Percentiles rank a stretch among this genome's conserved stretches.
Evolutionary conservation across 2,329 filamentous ascomycete genomes (phyloP).

Genomic region (Sclerotinia minor): DNA sequence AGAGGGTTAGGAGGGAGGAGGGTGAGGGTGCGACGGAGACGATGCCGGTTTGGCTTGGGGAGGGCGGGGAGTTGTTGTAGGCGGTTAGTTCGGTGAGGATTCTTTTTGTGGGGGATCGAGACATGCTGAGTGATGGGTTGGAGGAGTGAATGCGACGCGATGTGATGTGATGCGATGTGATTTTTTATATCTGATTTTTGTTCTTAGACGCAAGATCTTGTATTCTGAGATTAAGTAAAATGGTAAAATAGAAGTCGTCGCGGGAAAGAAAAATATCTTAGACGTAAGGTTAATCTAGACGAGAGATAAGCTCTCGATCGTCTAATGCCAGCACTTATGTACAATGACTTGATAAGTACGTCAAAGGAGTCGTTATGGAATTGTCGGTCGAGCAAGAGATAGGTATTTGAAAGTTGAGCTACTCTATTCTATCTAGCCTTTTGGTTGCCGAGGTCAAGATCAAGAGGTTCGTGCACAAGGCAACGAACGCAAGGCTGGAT

Average conservation of each 20-base stretch:
- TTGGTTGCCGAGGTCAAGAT: conserved; percentile 15
- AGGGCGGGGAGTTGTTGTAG: conserved; percentile 43
- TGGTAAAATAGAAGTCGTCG: neutral
- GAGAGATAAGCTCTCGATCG: neutral
- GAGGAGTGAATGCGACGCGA: neutral
- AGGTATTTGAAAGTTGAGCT: too few species aligned
- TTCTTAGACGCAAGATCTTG: neutral
- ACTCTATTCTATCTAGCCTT: neutral
- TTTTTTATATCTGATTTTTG: neutral
- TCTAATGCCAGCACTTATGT: neutral
- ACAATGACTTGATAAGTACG: neutral
- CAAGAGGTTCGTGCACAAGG: conserved; percentile 5
- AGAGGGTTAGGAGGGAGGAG: conserved; percentile 55
- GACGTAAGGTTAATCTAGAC: neutral
- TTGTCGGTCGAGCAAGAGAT: too few species aligned
- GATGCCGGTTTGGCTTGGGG: conserved; percentile 56
- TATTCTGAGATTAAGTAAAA: neutral
- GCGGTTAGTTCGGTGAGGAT: conserved; percentile 58
- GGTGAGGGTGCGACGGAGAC: conserved; percentile 57
- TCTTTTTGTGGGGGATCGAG: conserved; percentile 51
- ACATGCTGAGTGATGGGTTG: conserved; percentile 20
- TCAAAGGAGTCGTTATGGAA: neutral
- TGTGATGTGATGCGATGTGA: neutral
- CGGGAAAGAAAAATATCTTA: neutral
- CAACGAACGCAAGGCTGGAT: neutral